phyloP scores from a whole-genome alignment of 257 asterid species.

The Paulownia fortunei region DNA sequence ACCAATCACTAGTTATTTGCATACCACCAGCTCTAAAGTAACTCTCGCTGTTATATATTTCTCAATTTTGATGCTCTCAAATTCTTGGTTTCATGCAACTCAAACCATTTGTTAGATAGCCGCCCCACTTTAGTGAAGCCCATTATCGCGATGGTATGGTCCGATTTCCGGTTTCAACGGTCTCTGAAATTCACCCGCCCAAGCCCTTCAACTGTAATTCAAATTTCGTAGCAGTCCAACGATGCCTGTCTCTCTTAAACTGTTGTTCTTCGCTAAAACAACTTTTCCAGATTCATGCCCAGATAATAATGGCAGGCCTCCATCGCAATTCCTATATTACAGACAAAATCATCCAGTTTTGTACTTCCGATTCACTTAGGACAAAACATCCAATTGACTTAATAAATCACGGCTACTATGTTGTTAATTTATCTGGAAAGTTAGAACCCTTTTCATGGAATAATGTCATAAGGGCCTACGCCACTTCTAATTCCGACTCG shows the following conservation, averaged over 20 bases:
- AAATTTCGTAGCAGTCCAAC: conserved; percentile 25
- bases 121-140: not conserved
- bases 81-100: too few species aligned
- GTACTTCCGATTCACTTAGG: conserved; percentile 36
- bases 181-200: conserved; percentile 27
- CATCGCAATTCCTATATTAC: conserved; percentile 30
- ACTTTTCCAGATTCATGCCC: conserved; percentile 53
- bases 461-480: conserved; percentile 57
- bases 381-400: conserved; percentile 19
- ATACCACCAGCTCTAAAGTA: too few species aligned
- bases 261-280: conserved; percentile 43
- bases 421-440: conserved; percentile 31
- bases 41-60: too few species aligned
- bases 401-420: conserved; percentile 39
- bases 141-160: conserved; percentile 15
- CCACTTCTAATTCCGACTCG: conserved; percentile 37
- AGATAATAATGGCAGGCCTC: conserved; percentile 42
- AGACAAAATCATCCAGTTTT: conserved; percentile 45
- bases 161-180: conserved; percentile 22
- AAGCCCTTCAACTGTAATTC: conserved; percentile 31
- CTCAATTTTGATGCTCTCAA: too few species aligned
- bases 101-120: not conserved
- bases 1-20: too few species aligned
- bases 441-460: conserved; percentile 54
- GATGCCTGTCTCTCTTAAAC: conserved; percentile 36